Percentiles rank a stretch among this genome's conserved stretches.
Conservation (phyloP, 345 rosid species). For the Trapa bicornis region DNA sequence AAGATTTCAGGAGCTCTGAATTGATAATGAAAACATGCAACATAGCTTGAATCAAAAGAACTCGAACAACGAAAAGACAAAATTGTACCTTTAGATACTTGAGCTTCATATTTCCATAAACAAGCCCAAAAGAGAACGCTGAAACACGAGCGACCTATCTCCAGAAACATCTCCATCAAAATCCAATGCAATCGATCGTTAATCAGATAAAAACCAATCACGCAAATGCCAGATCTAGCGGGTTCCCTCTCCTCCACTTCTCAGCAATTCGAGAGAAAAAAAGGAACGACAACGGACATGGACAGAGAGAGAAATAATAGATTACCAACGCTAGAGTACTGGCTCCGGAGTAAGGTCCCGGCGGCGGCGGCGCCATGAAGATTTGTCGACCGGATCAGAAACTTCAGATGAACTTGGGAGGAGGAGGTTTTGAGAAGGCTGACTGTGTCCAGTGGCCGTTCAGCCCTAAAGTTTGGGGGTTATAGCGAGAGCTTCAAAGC, state of each 20-base stretch:
- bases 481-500: background rate
- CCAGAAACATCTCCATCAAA: constrained; percentile 1
- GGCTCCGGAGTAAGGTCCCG: constrained; percentile 71
- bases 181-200: background rate
- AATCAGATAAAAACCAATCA: background rate
- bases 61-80: background rate
- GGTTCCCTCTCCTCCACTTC: background rate
- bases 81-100: constrained; percentile 47
- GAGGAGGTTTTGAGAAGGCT: background rate
- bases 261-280: background rate
- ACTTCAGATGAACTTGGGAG: background rate
- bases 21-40: background rate
- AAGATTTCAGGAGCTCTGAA: background rate
- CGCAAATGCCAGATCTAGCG: constrained; percentile 1
- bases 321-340: constrained; percentile 70
- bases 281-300: background rate
- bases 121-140: constrained; percentile 49
- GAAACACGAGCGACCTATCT: constrained; percentile 61
- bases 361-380: constrained; percentile 38
- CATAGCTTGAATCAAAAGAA: background rate
- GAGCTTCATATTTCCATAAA: constrained; percentile 60
- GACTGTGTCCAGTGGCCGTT: background rate
- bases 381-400: background rate
- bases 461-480: constrained; percentile 7
- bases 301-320: background rate